Conservation (phyloP, 495 filamentous ascomycete genomes). For the Thozetella sp. region DNA sequence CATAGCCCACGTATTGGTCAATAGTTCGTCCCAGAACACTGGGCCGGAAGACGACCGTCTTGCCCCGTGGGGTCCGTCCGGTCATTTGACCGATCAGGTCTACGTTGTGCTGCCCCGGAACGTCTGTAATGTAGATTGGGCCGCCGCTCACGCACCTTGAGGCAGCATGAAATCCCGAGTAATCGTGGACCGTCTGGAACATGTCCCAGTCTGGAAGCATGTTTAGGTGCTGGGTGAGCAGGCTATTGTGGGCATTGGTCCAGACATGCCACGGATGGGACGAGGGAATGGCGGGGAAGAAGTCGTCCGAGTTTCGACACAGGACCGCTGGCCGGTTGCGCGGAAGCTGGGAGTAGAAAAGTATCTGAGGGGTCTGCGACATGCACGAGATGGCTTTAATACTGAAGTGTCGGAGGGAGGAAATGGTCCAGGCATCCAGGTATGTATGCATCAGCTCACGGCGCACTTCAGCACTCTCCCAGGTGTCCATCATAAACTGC, state of each 20-base stretch:
- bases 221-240: constrained; percentile 67
- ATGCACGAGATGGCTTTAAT: constrained; percentile 87
- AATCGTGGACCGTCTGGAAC: constrained; percentile 88
- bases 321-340: constrained; percentile 68
- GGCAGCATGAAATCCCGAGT: constrained; percentile 82
- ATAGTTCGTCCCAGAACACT: constrained; percentile 68
- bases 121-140: constrained; percentile 91
- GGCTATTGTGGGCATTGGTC: constrained; percentile 87
- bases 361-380: constrained; percentile 79
- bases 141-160: constrained; percentile 89
- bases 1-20: constrained; percentile 73
- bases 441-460: constrained; percentile 71
- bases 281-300: constrained; percentile 75
- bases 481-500: constrained; percentile 83
- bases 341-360: constrained; percentile 83
- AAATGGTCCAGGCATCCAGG: constrained; percentile 83
- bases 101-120: constrained; percentile 77
- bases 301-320: constrained; percentile 91
- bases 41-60: constrained; percentile 77
- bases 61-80: constrained; percentile 60
- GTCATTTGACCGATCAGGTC: constrained; percentile 78
- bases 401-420: constrained; percentile 75
- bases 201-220: constrained; percentile 92
- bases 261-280: constrained; percentile 95
- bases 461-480: constrained; percentile 66